These are phyloP conservation scores for Trichothecium roseum DNA, from an alignment of 2,329 filamentous ascomycete genomes.

Conservation along the genomic window DNA sequence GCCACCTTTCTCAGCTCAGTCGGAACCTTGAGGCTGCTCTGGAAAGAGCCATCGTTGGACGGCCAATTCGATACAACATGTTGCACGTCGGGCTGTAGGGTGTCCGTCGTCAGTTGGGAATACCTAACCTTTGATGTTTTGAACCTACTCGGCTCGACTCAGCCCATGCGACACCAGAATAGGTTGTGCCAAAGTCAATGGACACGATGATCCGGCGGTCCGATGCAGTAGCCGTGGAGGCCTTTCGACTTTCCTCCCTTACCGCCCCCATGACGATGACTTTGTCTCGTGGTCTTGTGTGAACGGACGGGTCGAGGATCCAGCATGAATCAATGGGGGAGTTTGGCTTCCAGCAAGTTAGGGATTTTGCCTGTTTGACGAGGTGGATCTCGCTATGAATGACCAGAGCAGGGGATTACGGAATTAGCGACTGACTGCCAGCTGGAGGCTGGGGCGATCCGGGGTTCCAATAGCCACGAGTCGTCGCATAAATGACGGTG, in stretches of 20 bases:
- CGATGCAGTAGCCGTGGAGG: conserved; percentile 7
- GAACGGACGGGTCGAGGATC: not conserved
- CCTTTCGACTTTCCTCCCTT: not conserved
- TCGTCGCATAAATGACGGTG: no score
- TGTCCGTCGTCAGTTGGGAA: conserved; percentile 6
- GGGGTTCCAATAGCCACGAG: no score
- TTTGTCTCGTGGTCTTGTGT: not conserved
- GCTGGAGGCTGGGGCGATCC: no score
- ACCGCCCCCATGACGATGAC: not conserved
- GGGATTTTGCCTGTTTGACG: no score
- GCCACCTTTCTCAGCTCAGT: conserved; percentile 34
- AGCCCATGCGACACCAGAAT: conserved; percentile 43
- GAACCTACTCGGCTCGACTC: conserved; percentile 26
- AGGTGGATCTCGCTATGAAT: no score
- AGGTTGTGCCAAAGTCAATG: conserved; percentile 48
- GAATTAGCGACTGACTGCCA: no score
- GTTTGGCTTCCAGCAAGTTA: no score
- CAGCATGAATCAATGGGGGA: no score
- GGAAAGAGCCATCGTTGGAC: conserved; percentile 11
- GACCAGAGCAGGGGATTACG: no score
- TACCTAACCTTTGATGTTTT: not conserved
- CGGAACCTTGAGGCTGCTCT: conserved; percentile 34
- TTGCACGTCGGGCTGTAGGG: conserved; percentile 24
- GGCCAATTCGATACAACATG: conserved; percentile 35
- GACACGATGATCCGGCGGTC: conserved; percentile 36